Evolutionary conservation across 495 filamentous ascomycete genomes (phyloP).

Genomic region (Tuber microsphaerosporum): DNA sequence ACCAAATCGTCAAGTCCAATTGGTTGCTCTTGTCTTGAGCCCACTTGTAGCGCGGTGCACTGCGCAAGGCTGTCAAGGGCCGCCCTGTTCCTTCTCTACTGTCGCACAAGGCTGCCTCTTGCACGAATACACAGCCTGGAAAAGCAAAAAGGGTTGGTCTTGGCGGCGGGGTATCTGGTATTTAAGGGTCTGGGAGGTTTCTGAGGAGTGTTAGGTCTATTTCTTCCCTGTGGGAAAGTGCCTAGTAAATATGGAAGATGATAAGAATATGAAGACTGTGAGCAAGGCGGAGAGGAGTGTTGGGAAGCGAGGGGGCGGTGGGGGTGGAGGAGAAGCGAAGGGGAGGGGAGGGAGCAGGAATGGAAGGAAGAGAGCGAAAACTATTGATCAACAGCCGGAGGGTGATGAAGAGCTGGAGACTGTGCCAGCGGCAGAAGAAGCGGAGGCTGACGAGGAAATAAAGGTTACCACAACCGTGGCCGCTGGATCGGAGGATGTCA

Average conservation of each 20-base stretch:
- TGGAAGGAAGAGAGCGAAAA: conserved; percentile 3
- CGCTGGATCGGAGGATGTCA: background rate
- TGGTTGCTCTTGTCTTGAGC: background rate
- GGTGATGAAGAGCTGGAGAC: background rate
- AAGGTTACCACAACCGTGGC: background rate
- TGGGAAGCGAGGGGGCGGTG: background rate
- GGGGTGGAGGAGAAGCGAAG: background rate
- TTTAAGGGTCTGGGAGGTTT: background rate
- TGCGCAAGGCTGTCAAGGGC: background rate
- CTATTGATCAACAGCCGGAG: background rate
- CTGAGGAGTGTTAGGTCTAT: background rate
- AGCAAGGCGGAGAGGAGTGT: background rate
- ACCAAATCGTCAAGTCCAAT: background rate
- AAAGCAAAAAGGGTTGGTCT: background rate
- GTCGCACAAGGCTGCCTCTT: background rate
- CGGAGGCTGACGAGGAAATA: background rate
- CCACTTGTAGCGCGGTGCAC: background rate
- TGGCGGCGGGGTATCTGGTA: background rate
- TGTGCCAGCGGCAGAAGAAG: background rate
- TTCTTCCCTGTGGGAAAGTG: background rate
- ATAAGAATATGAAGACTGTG: background rate
- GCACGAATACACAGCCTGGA: background rate
- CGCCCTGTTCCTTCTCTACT: background rate
- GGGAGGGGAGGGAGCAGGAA: background rate
- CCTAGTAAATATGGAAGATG: conserved; percentile 2